phyloP scores from a whole-genome alignment of 257 asterid genomes.

The Nemophila menziesii region DNA sequence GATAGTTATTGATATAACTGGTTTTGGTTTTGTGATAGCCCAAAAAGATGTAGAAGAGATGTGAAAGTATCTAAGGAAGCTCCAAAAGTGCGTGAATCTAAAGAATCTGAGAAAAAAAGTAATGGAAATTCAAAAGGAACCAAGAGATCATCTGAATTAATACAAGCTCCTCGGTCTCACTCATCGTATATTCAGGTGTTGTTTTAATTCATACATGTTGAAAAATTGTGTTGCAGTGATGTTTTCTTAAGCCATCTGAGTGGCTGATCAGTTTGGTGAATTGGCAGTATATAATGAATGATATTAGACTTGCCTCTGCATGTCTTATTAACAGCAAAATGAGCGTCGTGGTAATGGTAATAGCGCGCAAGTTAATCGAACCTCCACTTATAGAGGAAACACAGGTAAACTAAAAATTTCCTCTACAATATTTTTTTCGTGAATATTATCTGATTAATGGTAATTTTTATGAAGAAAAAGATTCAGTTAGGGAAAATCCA shows the following conservation, averaged over 20 bases:
- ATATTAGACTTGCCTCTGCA: slow-evolving; percentile 74
- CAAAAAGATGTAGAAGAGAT: slow-evolving; percentile 78
- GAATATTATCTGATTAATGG: neutral
- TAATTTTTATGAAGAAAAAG: slow-evolving; percentile 46
- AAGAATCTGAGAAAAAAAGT: slow-evolving; percentile 28
- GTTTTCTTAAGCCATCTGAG: slow-evolving; percentile 11
- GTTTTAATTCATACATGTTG: neutral
- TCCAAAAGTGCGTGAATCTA: slow-evolving; percentile 23
- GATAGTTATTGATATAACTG: neutral
- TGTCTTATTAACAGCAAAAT: slow-evolving; percentile 93
- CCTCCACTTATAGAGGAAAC: slow-evolving; percentile 37
- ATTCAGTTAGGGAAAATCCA: slow-evolving; percentile 32
- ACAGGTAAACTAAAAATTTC: slow-evolving; percentile 30
- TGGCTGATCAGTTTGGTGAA: slow-evolving; percentile 45
- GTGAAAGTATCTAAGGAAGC: slow-evolving; percentile 53
- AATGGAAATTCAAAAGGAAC: slow-evolving; percentile 22
- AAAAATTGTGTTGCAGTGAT: neutral
- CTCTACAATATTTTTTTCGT: neutral
- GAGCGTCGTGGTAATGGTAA: slow-evolving; percentile 71
- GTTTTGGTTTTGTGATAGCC: slow-evolving; percentile 37
- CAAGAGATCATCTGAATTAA: slow-evolving; percentile 31
- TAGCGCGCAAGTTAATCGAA: slow-evolving; percentile 58
- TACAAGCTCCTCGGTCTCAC: slow-evolving; percentile 35
- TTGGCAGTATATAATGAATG: slow-evolving; percentile 45
- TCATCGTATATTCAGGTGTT: slow-evolving; percentile 60